Base-by-base conservation (phyloP, 139 green algal species). In the Spirogloea muscicola region DNA sequence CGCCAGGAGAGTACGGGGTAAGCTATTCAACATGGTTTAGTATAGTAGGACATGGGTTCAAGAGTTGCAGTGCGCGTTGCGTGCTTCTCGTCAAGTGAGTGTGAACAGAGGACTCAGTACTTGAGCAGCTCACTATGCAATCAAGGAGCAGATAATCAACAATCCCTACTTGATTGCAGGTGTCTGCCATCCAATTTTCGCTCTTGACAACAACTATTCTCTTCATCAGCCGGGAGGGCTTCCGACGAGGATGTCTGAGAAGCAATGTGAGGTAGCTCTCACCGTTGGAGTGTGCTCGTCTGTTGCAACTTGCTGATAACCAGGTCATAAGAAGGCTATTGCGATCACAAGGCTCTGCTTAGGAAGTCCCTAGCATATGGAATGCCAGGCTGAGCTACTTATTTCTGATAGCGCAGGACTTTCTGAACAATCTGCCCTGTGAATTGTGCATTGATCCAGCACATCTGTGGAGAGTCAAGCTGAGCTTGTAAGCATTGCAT, bases 171-270 rank as follows among this genome's bases (percentile, higher is more conserved):
- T 21, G 18, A 6, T 49, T 76, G 18, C 70, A 72, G 49, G 21
- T 70, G 31, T 61, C n/a, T 52, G 72, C 70, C 10, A 65, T 96
- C 1, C 92, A 96, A 75, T 96, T 96, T 65, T 91, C 96, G 60
- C 83, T 96, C 0, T 83, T 96, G 57, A 96, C 90, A 55, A 92
- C 92, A 42, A 88, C 84, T 34, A 92, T 96, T 49, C 72, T 97
- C 21, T 87, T 94, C 48, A 73, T 96, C 0, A 93, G 87, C 59
- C 80, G 91, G 1, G 91, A 96, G 51, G 91, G 91, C 34, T 88
- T 97, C 33, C 82, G 92, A 0, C 62, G 92, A 3, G 92, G 87
- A 2, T 95, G 91, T 61, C 73, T 95, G 42, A 83, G 90, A 5
- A 55, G n/a, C 7, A 38, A 70, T 16, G 34, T 65, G 6, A 38